phyloP scores from a whole-genome alignment of 257 asterid species.

The Prunella vulgaris region DNA sequence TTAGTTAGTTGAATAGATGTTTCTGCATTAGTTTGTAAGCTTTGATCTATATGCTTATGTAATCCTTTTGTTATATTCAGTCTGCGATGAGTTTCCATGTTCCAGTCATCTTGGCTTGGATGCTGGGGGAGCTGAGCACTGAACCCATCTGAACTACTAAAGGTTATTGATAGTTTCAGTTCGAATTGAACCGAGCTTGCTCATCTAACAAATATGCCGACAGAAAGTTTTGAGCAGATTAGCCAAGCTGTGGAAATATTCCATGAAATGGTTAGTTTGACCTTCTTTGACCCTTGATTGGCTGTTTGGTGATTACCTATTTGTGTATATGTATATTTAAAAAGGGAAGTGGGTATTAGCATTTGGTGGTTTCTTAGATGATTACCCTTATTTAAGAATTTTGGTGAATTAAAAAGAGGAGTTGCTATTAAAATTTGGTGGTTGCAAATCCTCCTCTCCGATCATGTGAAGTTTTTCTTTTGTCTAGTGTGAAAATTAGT shows the following conservation, averaged over 20 bases:
- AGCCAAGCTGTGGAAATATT: conserved; percentile 66
- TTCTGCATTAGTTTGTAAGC: background rate
- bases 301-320: background rate
- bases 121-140: conserved; percentile 89
- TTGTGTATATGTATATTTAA: background rate
- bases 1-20: background rate
- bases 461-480: background rate
- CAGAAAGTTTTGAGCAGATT: conserved; percentile 73
- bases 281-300: background rate
- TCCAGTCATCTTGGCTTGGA: conserved; percentile 84
- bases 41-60: conserved; percentile 7
- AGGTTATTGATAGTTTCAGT: conserved; percentile 63
- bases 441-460: background rate
- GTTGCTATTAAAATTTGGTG: too few species aligned
- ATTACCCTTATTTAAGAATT: background rate
- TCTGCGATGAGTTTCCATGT: conserved; percentile 73
- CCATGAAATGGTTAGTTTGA: conserved; percentile 60
- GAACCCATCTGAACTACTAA: conserved; percentile 55
- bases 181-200: conserved; percentile 84
- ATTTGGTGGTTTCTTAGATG: background rate
- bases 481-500: background rate
- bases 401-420: background rate
- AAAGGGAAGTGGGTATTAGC: background rate
- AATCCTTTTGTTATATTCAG: conserved; percentile 34
- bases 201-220: conserved; percentile 72